Conservation (phyloP, 139 green algal species). For the Coelastrella sp. region DNA sequence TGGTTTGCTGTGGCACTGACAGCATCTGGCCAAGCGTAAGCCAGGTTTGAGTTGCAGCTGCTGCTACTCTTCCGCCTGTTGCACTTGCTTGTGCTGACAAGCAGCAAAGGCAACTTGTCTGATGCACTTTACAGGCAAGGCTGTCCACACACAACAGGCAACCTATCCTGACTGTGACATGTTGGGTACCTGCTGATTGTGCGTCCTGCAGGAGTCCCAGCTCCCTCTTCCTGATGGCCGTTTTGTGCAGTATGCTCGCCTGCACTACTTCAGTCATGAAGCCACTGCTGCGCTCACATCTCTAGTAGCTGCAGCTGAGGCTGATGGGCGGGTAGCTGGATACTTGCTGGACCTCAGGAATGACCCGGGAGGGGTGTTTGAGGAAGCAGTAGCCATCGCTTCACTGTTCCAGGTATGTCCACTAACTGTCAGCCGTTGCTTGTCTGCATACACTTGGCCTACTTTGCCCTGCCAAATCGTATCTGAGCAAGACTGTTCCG, state of each 20-base stretch:
- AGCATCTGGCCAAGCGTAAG: neutral
- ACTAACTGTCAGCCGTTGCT: too few relatives aligned
- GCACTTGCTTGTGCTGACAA: neutral
- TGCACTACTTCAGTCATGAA: slow-evolving; percentile 70
- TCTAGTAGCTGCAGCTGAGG: slow-evolving; percentile 38
- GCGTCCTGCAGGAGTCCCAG: slow-evolving; percentile 9
- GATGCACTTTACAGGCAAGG: too few relatives aligned
- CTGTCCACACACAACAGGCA: too few relatives aligned
- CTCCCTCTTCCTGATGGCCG: slow-evolving; percentile 41
- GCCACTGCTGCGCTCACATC: slow-evolving; percentile 48
- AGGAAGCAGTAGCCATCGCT: slow-evolving; percentile 71
- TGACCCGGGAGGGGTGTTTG: slow-evolving; percentile 78
- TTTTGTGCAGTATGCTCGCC: slow-evolving; percentile 62
- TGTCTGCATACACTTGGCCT: too few relatives aligned
- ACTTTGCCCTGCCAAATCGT: too few relatives aligned
- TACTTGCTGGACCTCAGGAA: slow-evolving; percentile 80
- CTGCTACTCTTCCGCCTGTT: too few relatives aligned
- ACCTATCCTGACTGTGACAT: too few relatives aligned
- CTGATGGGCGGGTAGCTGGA: slow-evolving; percentile 57
- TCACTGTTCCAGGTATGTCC: slow-evolving; percentile 55
- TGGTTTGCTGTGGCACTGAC: too few relatives aligned
- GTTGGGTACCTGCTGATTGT: too few relatives aligned
- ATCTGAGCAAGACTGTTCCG: neutral
- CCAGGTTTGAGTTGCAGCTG: too few relatives aligned
- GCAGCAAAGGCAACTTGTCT: too few relatives aligned